Percentiles rank a stretch among this genome's conserved stretches.
Evolutionary conservation across 1,284 basidiomycete genomes (phyloP).

Genomic region (Fomitopsis pinicola): DNA sequence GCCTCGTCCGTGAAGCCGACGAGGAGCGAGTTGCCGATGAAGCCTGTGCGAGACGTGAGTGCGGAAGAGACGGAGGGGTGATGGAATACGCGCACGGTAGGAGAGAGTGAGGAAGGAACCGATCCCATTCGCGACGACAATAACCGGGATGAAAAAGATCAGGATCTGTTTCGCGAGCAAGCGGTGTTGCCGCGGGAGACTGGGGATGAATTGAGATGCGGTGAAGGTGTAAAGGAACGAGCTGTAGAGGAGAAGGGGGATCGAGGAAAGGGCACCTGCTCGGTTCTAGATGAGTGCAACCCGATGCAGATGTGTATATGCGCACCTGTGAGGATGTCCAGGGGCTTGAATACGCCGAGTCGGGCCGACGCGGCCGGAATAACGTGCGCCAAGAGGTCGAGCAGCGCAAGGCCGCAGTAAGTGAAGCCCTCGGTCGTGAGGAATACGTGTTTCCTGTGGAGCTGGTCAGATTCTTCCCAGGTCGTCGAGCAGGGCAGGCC

Average conservation of each 20-base stretch:
- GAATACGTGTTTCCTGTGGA: constrained; percentile 47
- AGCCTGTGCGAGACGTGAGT: constrained; percentile 3
- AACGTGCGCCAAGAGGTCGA: constrained; percentile 57
- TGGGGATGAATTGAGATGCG: constrained; percentile 41
- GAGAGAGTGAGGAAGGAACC: constrained; percentile 61
- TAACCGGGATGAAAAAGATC: constrained; percentile 48
- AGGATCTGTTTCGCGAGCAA: constrained; percentile 42
- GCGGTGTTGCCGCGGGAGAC: constrained; percentile 46
- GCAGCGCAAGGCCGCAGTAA: constrained; percentile 53
- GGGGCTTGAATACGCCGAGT: constrained; percentile 30
- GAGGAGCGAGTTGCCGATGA: constrained; percentile 19
- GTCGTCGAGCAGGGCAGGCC: background rate
- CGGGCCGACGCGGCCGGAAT: constrained; percentile 44
- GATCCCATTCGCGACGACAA: constrained; percentile 52
- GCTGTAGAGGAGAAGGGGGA: constrained; percentile 55
- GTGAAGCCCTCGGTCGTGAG: constrained; percentile 58
- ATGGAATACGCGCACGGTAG: constrained; percentile 39
- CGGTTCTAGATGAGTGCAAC: background rate
- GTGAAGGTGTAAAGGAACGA: constrained; percentile 52
- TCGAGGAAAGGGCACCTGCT: constrained; percentile 49
- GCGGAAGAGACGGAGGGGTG: background rate
- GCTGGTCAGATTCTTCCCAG: too few relatives aligned
- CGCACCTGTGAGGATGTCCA: constrained; percentile 46
- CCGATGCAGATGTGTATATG: background rate
- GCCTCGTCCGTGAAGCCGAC: constrained; percentile 39